Evolutionary conservation across 257 asterid genomes (phyloP).

Genomic region (Jacaranda copaia): DNA sequence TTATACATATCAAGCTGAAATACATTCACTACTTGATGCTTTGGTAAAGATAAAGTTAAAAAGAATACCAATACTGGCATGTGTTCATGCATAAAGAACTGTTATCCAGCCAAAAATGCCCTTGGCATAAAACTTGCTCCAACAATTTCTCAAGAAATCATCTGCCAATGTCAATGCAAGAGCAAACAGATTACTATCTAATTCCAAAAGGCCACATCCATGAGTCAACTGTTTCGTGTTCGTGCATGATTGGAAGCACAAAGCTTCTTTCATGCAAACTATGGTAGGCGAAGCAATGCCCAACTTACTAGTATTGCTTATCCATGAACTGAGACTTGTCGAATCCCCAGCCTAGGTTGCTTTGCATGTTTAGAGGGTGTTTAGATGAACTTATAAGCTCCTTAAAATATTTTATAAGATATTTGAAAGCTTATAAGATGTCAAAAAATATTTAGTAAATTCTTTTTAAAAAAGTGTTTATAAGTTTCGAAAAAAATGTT

Average conservation of each 20-base stretch:
- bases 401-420: too few species aligned
- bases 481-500: too few species aligned
- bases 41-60: not conserved
- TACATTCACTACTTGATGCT: constrained; percentile 2
- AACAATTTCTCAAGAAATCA: constrained; percentile 20
- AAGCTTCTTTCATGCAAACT: constrained; percentile 27
- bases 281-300: constrained; percentile 13
- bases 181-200: constrained; percentile 4
- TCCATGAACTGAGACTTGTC: constrained; percentile 93
- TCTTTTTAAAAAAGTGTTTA: too few species aligned
- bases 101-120: constrained; percentile 10
- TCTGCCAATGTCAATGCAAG: not conserved
- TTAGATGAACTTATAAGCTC: too few species aligned
- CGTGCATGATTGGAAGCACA: constrained; percentile 7
- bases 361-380: constrained; percentile 53
- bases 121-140: not conserved
- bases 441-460: too few species aligned
- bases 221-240: constrained; percentile 6
- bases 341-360: constrained; percentile 97
- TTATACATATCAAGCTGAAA: constrained; percentile 26
- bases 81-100: constrained; percentile 1
- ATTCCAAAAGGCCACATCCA: constrained; percentile 7
- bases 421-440: too few species aligned
- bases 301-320: constrained; percentile 73
- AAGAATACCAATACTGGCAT: not conserved